Evolutionary conservation across 2,329 filamentous ascomycete species (phyloP).

Genomic region (Fusarium beomiforme): DNA sequence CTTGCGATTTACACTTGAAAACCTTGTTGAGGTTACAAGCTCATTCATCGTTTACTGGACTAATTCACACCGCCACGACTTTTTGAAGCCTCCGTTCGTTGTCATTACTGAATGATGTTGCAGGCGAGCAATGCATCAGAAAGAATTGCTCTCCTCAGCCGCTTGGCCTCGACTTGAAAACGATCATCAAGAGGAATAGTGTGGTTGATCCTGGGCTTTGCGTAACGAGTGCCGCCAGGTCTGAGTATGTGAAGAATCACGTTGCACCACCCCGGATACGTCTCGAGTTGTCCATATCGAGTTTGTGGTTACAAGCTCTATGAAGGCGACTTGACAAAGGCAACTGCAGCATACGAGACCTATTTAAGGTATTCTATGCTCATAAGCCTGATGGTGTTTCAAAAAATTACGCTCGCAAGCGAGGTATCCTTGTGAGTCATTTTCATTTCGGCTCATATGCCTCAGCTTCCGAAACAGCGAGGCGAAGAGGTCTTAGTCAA

Average conservation of each 20-base stretch:
- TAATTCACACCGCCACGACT: background rate
- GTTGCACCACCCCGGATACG: background rate
- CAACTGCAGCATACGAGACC: background rate
- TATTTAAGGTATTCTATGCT: background rate
- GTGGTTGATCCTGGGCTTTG: background rate
- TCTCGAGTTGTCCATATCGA: background rate
- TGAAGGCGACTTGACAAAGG: background rate
- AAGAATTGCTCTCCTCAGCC: background rate
- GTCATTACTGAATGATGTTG: background rate
- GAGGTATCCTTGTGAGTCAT: background rate
- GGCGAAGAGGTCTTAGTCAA: background rate
- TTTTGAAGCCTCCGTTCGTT: background rate
- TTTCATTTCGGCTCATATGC: background rate
- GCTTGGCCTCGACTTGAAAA: background rate
- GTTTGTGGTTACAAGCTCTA: background rate
- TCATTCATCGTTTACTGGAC: background rate
- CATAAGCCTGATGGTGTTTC: background rate
- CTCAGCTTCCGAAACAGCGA: background rate
- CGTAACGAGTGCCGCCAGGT: background rate
- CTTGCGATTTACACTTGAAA: background rate
- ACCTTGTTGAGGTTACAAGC: background rate
- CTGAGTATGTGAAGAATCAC: constrained; percentile 2
- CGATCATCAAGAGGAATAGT: background rate
- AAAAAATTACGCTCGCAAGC: background rate
- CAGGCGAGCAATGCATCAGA: background rate